Evolutionary conservation across 2,329 filamentous ascomycete species (phyloP).

Genomic region (Penicillium sclerotiorum): DNA sequence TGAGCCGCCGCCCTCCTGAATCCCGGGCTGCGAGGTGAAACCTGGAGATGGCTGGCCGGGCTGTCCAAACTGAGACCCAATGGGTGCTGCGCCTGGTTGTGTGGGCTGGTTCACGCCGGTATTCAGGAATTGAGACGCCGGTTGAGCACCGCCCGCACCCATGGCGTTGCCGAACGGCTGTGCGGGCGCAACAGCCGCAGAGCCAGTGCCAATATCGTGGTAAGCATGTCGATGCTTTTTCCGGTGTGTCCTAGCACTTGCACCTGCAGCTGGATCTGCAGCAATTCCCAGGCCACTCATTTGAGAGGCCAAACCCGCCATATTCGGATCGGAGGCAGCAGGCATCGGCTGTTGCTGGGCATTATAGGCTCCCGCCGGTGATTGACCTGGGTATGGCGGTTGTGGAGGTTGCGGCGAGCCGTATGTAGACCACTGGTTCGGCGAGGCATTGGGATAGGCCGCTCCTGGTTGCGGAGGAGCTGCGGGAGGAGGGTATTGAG

Average conservation of each 20-base stretch:
- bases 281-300: conserved; percentile 76
- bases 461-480: conserved; percentile 43
- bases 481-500: conserved; percentile 43
- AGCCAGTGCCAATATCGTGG: conserved; percentile 71
- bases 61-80: conserved; percentile 20
- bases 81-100: conserved; percentile 30
- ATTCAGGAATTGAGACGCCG: conserved; percentile 63
- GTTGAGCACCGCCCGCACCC: conserved; percentile 59
- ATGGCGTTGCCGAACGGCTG: conserved; percentile 73
- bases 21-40: conserved; percentile 32
- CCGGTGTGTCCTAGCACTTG: conserved; percentile 57
- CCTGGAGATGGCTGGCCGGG: conserved; percentile 25
- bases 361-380: conserved; percentile 32
- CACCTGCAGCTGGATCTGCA: conserved; percentile 36
- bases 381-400: conserved; percentile 27
- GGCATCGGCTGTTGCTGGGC: conserved; percentile 28
- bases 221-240: conserved; percentile 96
- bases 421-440: conserved; percentile 36
- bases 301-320: conserved; percentile 59
- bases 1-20: conserved; percentile 53
- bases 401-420: conserved; percentile 24
- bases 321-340: conserved; percentile 31
- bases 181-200: conserved; percentile 57
- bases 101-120: conserved; percentile 49
- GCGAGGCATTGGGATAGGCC: conserved; percentile 37